Percentiles rank a stretch among this genome's conserved stretches.
Evolutionary conservation across 164 flowering plant genomes (phyloP).

Genomic region (Hamamelis virginiana): DNA sequence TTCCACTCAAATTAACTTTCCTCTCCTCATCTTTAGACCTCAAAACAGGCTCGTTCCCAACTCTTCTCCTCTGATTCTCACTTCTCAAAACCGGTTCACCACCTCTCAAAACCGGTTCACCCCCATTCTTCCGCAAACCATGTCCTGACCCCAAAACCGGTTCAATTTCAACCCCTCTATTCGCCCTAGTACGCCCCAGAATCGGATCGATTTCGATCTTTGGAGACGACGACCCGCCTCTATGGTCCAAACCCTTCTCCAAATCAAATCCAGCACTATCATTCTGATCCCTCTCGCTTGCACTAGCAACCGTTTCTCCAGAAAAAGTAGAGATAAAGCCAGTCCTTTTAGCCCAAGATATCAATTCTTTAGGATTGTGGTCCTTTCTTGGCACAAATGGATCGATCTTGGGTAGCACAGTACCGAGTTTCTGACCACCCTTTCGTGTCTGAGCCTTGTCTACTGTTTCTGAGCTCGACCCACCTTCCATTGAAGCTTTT

Average conservation of each 20-base stretch:
- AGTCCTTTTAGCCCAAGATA: conserved; percentile 89
- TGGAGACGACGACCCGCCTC: conserved; percentile 50
- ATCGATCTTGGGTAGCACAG: conserved; percentile 48
- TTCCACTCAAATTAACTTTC: conserved; percentile 25
- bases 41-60: conserved; percentile 30
- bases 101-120: conserved; percentile 25
- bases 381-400: conserved; percentile 66
- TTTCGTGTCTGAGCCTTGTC: conserved; percentile 25
- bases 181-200: conserved; percentile 50
- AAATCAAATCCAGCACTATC: conserved; percentile 39
- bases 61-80: conserved; percentile 38
- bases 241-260: conserved; percentile 41
- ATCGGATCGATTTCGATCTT: conserved; percentile 80
- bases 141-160: conserved; percentile 27
- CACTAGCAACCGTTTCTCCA: conserved; percentile 43
- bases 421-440: conserved; percentile 34
- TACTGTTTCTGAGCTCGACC: conserved; percentile 51
- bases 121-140: conserved; percentile 21
- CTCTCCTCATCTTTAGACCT: conserved; percentile 29
- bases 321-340: conserved; percentile 78
- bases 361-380: conserved; percentile 73
- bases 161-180: conserved; percentile 50
- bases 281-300: conserved; percentile 25
- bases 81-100: conserved; percentile 27
- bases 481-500: conserved; percentile 53